Percentiles rank a stretch among this genome's conserved stretches.
Conservation (phyloP, 2,329 filamentous ascomycete species). For the Colletotrichum camelliae region DNA sequence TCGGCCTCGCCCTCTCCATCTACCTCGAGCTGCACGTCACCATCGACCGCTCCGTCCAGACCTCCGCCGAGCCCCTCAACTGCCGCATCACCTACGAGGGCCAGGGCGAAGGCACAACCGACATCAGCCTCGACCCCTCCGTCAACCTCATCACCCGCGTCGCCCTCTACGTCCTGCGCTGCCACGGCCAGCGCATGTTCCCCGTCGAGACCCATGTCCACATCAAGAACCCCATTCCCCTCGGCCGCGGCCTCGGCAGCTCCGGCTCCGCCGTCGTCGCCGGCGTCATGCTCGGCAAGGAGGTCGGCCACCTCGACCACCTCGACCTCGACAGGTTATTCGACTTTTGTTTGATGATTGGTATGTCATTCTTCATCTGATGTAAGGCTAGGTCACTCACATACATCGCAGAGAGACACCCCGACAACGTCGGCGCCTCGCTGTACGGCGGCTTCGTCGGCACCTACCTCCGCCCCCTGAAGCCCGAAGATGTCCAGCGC, state of each 20-base stretch:
- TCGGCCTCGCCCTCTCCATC: conserved; percentile 91
- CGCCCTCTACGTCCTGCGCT: conserved; percentile 92
- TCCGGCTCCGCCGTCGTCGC: conserved; percentile 95
- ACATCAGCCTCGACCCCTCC: conserved; percentile 84
- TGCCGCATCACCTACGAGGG: conserved; percentile 93
- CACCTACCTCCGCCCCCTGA: conserved; percentile 92
- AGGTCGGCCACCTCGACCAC: conserved; percentile 78
- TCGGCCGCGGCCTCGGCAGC: conserved; percentile 91
- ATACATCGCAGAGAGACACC: conserved; percentile 71
- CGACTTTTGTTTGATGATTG: conserved; percentile 98
- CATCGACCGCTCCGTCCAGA: conserved; percentile 63
- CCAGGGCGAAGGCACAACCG: conserved; percentile 70
- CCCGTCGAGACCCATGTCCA: conserved; percentile 88
- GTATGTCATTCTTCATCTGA: conserved; percentile 42
- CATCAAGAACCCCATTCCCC: conserved; percentile 93
- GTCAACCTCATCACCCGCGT: conserved; percentile 93
- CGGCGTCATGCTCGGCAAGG: conserved; percentile 90
- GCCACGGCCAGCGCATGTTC: conserved; percentile 85
- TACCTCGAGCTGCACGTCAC: conserved; percentile 90
- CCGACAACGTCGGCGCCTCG: conserved; percentile 93
- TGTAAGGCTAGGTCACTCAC: too few relatives aligned
- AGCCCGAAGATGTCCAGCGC: conserved; percentile 85
- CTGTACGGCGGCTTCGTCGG: conserved; percentile 97
- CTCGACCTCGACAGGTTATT: conserved; percentile 78
- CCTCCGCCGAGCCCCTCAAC: conserved; percentile 72